Evolutionary conservation across 208 protist genomes (phyloP).

Genomic region (Leishmania tarentolae): DNA sequence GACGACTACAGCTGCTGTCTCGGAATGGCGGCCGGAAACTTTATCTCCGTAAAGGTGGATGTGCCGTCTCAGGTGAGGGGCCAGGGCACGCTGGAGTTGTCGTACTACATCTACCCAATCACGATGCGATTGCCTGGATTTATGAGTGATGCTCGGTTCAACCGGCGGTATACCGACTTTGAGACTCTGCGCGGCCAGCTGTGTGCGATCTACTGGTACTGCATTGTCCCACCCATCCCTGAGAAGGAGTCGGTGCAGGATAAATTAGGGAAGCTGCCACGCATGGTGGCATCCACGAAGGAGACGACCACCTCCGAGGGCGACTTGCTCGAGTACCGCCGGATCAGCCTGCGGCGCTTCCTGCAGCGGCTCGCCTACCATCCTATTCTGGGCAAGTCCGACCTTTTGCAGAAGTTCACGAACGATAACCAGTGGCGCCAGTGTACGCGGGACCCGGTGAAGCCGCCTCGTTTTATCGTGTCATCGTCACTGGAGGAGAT

Average conservation of each 20-base stretch:
- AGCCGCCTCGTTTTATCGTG: slow-evolving; percentile 36
- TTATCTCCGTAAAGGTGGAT: slow-evolving; percentile 42
- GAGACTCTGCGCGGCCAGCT: slow-evolving; percentile 77
- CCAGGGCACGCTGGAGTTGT: slow-evolving; percentile 69
- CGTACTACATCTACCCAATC: slow-evolving; percentile 85
- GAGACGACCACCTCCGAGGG: slow-evolving; percentile 30
- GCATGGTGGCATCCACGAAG: slow-evolving; percentile 22
- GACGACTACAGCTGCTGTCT: neutral
- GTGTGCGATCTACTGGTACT: slow-evolving; percentile 63
- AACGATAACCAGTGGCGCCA: slow-evolving; percentile 77
- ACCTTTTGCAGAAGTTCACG: slow-evolving; percentile 76
- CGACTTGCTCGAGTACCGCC: slow-evolving; percentile 75
- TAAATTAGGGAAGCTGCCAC: slow-evolving; percentile 57
- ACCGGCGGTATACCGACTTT: slow-evolving; percentile 91
- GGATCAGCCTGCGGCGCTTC: slow-evolving; percentile 74
- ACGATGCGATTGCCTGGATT: slow-evolving; percentile 42
- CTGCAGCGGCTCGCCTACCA: slow-evolving; percentile 78
- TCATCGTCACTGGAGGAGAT: slow-evolving; percentile 37
- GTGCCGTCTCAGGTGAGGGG: slow-evolving; percentile 50
- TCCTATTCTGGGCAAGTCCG: slow-evolving; percentile 51
- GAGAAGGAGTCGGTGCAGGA: slow-evolving; percentile 84
- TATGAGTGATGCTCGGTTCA: slow-evolving; percentile 37
- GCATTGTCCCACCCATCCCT: slow-evolving; percentile 88
- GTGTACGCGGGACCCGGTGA: slow-evolving; percentile 44
- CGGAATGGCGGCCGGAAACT: slow-evolving; percentile 23